Percentiles rank a stretch among this genome's conserved stretches.
Evolutionary conservation across 352 stramenopile genomes (phyloP).

Genomic region (Plasmopara halstedii): DNA sequence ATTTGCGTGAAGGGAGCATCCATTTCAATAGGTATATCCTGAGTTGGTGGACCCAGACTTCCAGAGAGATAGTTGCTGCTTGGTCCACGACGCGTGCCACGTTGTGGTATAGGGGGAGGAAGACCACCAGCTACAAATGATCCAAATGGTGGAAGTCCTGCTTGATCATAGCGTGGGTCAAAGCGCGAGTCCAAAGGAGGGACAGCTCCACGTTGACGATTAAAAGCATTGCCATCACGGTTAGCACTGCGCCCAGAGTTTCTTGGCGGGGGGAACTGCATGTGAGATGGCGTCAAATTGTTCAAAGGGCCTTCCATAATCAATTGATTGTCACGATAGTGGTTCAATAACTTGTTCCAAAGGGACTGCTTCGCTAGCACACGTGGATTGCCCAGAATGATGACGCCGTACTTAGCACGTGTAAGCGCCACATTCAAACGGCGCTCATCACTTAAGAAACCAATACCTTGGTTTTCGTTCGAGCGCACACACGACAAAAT

Average conservation of each 20-base stretch:
- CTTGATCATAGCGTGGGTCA: constrained; percentile 74
- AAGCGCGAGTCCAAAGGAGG: constrained; percentile 81
- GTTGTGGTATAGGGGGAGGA: constrained; percentile 29
- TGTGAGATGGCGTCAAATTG: constrained; percentile 95
- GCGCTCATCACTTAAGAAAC: constrained; percentile 97
- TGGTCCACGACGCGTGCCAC: constrained; percentile 18
- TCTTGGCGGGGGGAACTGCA: constrained; percentile 91
- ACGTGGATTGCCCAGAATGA: constrained; percentile 96
- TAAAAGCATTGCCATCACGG: constrained; percentile 25
- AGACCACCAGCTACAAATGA: constrained; percentile 20
- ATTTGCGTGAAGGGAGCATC: constrained; percentile 75
- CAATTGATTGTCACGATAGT: constrained; percentile 95
- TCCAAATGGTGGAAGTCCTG: constrained; percentile 12
- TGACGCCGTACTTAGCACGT: constrained; percentile 96
- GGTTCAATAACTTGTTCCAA: constrained; percentile 95
- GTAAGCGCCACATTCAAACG: constrained; percentile 99
- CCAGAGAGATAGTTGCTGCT: constrained; percentile 23
- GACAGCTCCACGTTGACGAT: constrained; percentile 41
- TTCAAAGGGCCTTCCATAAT: constrained; percentile 96
- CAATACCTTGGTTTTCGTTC: constrained; percentile 99
- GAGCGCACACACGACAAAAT: constrained; percentile 97
- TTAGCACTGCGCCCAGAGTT: constrained; percentile 26
- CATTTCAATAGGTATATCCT: constrained; percentile 53
- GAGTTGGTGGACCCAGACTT: constrained; percentile 58
- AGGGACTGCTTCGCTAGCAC: constrained; percentile 96